Evolutionary conservation across 2,329 filamentous ascomycete genomes (phyloP).

Genomic region (Pseudocercospora macadamiae): DNA sequence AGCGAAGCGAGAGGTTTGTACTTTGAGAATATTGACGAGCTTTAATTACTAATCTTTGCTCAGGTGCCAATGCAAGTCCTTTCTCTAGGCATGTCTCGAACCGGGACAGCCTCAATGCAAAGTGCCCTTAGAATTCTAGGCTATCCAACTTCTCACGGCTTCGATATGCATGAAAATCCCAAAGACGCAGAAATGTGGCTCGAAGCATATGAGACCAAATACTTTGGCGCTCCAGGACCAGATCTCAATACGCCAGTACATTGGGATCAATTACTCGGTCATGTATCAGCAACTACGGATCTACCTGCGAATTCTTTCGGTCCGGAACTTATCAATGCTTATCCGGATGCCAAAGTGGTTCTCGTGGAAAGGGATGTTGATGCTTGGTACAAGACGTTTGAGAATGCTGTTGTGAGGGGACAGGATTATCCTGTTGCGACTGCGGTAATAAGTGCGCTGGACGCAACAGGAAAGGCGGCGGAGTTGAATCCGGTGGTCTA

Average conservation of each 20-base stretch:
- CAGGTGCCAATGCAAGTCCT: constrained; percentile 29
- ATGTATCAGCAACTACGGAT: constrained; percentile 38
- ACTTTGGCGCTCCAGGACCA: constrained; percentile 13
- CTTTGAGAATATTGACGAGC: too few relatives aligned
- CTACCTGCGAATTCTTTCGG: constrained; percentile 38
- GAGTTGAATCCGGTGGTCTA: constrained; percentile 10
- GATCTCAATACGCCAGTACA: constrained; percentile 14
- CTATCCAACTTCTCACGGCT: constrained; percentile 29
- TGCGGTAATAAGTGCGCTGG: constrained; percentile 6
- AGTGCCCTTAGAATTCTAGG: constrained; percentile 24
- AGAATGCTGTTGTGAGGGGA: constrained; percentile 18
- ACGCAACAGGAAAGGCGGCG: background rate
- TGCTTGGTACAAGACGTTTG: constrained; percentile 22
- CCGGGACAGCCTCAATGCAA: constrained; percentile 31
- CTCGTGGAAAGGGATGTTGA: constrained; percentile 30
- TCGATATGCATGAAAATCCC: constrained; percentile 50
- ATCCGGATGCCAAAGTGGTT: too few relatives aligned
- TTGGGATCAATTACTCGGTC: constrained; percentile 39
- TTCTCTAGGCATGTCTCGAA: constrained; percentile 28
- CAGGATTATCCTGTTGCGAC: constrained; percentile 9
- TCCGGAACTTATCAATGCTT: constrained; percentile 38
- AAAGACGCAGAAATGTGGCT: constrained; percentile 68
- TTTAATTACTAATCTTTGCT: too few relatives aligned
- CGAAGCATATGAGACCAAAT: constrained; percentile 63
- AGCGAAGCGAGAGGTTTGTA: constrained; percentile 19